Evolutionary conservation across 805 yeast species (phyloP), one percentile per base, ranked within the genome.

Genomic region (Wickerhamiella slavikovae): DNA sequence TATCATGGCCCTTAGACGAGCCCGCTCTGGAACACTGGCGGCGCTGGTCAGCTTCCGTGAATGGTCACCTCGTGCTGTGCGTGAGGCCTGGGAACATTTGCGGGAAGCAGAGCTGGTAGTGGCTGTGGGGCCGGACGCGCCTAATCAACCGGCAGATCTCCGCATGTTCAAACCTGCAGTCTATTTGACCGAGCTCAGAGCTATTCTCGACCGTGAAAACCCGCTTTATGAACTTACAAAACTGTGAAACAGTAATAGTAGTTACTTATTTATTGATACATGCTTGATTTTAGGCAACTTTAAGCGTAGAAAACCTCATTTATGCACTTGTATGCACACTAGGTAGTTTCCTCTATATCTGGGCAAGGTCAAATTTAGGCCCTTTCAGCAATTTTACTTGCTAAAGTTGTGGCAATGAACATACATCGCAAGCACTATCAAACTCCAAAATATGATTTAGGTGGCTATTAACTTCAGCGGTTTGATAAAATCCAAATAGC

Each of bases 1-100:
- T 58, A 57, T 69, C 25, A 61, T 63, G 31, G 36, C 44, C 0
- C 49, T 58, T 33, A 62, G 65, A 32, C 44, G 52, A 4, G 56
- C 57, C 16, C 48, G 52, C 28, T 48, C 51, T 3, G 54, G 57
- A 4, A 52, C 54, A 19, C 42, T 58, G 19, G n/a, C n/a, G n/a
- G 66, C 58, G 26, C 49, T 45, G 8, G 43, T 60, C 11, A 56
- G 58, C 8, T 44, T 58, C 35, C 68, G 72, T 40, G 44, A 65
- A 4, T 70, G 83, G 79, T 54, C 69, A 3, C 57, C 68, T 32
- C 63, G 57, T 20, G 65, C 71, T 17, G 60, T 80, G 37, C 60
- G 65, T 27, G 65, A 65, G 23, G 65, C 77, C 22, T 82, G 94
- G 94, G 89, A 77, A 38, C 54, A 63, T 2, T 47, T 82, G 19